Percentiles rank a stretch among this genome's conserved stretches.
These are phyloP conservation scores for Sugiyamaella mastotermitis DNA, from an alignment of 805 yeast species.

Conservation along the genomic window DNA sequence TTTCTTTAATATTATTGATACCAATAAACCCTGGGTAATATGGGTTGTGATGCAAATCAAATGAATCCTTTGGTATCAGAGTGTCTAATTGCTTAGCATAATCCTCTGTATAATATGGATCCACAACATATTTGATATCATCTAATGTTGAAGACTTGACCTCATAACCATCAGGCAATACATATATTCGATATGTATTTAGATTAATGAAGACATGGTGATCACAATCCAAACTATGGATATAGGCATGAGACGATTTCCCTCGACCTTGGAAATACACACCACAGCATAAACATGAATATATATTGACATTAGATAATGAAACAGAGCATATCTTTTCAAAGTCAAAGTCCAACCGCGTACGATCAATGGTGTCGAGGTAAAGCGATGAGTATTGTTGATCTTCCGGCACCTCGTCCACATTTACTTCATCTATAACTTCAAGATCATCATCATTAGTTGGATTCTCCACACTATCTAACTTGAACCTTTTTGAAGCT, in stretches of 20 bases:
- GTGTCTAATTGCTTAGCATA: constrained; percentile 33
- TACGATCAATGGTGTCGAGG: constrained; percentile 35
- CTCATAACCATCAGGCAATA: constrained; percentile 59
- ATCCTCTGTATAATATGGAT: constrained; percentile 42
- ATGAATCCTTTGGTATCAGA: constrained; percentile 7
- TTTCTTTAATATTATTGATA: constrained; percentile 45
- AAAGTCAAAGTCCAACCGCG: constrained; percentile 57
- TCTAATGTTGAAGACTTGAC: constrained; percentile 36
- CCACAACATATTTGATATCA: constrained; percentile 47
- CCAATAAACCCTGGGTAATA: constrained; percentile 66
- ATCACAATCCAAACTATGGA: constrained; percentile 55
- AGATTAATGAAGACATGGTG: constrained; percentile 63
- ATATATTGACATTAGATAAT: constrained; percentile 53
- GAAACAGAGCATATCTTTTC: constrained; percentile 63
- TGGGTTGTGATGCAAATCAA: constrained; percentile 40
- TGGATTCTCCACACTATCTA: too few relatives aligned
- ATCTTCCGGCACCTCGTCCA: too few relatives aligned
- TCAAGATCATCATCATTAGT: too few relatives aligned
- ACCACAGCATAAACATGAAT: constrained; percentile 71
- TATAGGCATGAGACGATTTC: constrained; percentile 56
- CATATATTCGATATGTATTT: constrained; percentile 41
- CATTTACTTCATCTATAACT: too few relatives aligned
- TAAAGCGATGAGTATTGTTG: constrained; percentile 15
- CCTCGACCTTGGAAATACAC: constrained; percentile 66
- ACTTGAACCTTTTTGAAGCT: too few relatives aligned